Evolutionary conservation across 192 early-diverging fungal genomes (phyloP).

Genomic region (Podila verticillata): DNA sequence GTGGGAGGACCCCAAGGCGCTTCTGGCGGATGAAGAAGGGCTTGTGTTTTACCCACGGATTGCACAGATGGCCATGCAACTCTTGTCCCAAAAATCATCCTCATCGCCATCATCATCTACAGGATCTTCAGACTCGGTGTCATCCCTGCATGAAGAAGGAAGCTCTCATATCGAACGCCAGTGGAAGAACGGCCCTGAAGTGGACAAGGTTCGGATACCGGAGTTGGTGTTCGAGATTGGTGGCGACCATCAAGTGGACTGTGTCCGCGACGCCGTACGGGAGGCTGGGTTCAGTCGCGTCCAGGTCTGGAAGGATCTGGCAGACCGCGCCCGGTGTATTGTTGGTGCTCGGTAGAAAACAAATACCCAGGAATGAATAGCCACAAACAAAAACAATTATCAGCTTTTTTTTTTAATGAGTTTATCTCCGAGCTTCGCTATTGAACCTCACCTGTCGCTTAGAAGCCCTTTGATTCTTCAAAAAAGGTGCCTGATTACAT

Average conservation of each 20-base stretch:
- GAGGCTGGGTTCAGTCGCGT: constrained; percentile 64
- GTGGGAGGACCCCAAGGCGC: constrained; percentile 88
- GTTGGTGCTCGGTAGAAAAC: constrained; percentile 37
- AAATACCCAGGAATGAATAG: not conserved
- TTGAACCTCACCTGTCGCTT: too few relatives aligned
- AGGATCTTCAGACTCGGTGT: not conserved
- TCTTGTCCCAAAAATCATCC: constrained; percentile 38
- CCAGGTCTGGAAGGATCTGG: constrained; percentile 83
- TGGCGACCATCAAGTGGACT: constrained; percentile 70
- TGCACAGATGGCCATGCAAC: constrained; percentile 47
- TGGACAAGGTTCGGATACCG: constrained; percentile 55
- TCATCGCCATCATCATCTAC: not conserved
- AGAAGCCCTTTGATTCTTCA: too few relatives aligned
- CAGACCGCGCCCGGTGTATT: constrained; percentile 73
- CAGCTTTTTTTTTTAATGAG: too few relatives aligned
- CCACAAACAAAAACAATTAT: too few relatives aligned
- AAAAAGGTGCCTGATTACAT: too few relatives aligned
- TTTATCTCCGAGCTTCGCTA: too few relatives aligned
- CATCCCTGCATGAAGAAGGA: not conserved
- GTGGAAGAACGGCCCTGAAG: constrained; percentile 39
- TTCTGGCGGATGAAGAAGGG: constrained; percentile 73
- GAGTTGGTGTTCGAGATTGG: constrained; percentile 88
- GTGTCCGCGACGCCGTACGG: constrained; percentile 55
- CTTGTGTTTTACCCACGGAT: constrained; percentile 68
- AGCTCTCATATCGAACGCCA: not conserved